Evolutionary conservation across 2,329 filamentous ascomycete species (phyloP).

Genomic region (Xylariaceae sp.): DNA sequence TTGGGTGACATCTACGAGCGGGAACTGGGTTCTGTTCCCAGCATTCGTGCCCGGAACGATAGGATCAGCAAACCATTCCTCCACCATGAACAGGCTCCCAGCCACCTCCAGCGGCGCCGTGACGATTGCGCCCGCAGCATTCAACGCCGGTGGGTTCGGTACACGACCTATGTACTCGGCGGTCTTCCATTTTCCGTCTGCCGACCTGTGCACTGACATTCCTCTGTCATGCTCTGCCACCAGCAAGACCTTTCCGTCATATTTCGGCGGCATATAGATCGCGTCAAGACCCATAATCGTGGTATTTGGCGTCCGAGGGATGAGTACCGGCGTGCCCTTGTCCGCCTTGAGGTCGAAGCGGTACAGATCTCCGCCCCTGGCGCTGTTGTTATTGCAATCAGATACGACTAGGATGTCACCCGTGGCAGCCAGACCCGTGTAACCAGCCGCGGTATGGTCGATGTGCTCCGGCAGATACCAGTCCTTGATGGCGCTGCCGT

Average conservation of each 20-base stretch:
- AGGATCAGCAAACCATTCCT: constrained; percentile 19
- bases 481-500: constrained; percentile 18
- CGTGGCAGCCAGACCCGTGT: constrained; percentile 20
- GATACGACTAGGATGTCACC: constrained; percentile 23
- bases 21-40: constrained; percentile 21
- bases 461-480: constrained; percentile 26
- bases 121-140: constrained; percentile 10
- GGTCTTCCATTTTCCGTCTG: constrained; percentile 26
- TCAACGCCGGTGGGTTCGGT: constrained; percentile 12
- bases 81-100: constrained; percentile 17
- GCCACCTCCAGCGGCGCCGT: constrained; percentile 20
- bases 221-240: constrained; percentile 24
- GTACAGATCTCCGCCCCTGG: constrained; percentile 23
- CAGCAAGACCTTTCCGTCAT: constrained; percentile 26
- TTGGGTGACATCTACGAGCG: constrained; percentile 22
- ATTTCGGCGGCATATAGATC: constrained; percentile 26
- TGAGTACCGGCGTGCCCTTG: constrained; percentile 14
- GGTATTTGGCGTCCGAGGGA: constrained; percentile 15
- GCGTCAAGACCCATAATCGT: constrained; percentile 19
- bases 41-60: constrained; percentile 20
- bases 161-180: constrained; percentile 29
- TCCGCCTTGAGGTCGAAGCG: constrained; percentile 24
- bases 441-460: constrained; percentile 20
- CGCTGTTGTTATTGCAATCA: constrained; percentile 19
- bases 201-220: constrained; percentile 28